A percentile compares a stretch with the other conserved stretches of the same genome.
Conservation (phyloP, 2,329 filamentous ascomycete genomes). For the Alternaria burnsii region DNA sequence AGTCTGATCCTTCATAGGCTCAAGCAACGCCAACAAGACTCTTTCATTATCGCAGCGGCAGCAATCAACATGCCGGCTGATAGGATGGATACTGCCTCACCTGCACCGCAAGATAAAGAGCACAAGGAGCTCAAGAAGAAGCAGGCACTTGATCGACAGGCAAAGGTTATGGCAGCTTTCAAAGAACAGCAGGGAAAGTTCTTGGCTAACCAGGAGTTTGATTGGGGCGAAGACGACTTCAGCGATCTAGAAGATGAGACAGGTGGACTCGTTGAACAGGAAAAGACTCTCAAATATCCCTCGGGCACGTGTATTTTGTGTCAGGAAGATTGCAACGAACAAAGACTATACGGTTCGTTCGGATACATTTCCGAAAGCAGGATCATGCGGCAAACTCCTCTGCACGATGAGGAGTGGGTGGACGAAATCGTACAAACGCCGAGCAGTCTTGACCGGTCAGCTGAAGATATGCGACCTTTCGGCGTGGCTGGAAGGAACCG, state of each 20-base stretch:
- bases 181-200: conserved; percentile 98
- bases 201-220: conserved; percentile 84
- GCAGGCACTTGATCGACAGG: conserved; percentile 87
- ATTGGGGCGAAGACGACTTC: conserved; percentile 88
- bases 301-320: conserved; percentile 93
- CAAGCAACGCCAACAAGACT: conserved; percentile 79
- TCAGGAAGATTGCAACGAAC: conserved; percentile 93
- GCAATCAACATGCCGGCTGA: conserved; percentile 72
- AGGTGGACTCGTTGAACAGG: conserved; percentile 66
- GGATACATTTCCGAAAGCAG: conserved; percentile 86
- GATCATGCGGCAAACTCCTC: conserved; percentile 85
- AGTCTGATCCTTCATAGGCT: conserved; percentile 82
- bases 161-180: conserved; percentile 96
- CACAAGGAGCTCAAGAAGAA: conserved; percentile 87
- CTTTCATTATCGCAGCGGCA: conserved; percentile 74
- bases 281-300: conserved; percentile 88
- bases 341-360: conserved; percentile 90
- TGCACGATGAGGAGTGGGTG: conserved; percentile 82
- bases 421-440: conserved; percentile 83
- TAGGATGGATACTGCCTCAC: conserved; percentile 81
- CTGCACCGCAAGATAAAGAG: conserved; percentile 76
- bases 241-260: conserved; percentile 74
- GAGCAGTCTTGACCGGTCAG: conserved; percentile 81
- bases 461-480: conserved; percentile 84
- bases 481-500: conserved; percentile 90